A percentile compares a stretch with the other conserved stretches of the same genome.
These are phyloP conservation scores for Hebeloma cylindrosporum DNA, from an alignment of 768 basidiomycete genomes.

Conservation along the genomic window DNA sequence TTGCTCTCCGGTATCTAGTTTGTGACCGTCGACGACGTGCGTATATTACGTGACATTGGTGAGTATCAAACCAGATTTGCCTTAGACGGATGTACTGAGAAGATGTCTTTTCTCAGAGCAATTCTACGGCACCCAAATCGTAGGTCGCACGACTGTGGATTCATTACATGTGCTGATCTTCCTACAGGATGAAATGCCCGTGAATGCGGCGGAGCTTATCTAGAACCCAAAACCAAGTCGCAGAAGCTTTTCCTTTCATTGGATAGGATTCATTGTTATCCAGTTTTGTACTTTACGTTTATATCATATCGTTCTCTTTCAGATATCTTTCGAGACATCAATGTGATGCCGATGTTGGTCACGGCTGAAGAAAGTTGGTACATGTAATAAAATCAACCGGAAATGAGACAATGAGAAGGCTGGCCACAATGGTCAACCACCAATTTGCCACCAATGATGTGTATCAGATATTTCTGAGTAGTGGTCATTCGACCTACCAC, in stretches of 20 bases:
- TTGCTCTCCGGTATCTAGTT: slow-evolving; percentile 53
- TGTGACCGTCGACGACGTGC: slow-evolving; percentile 93
- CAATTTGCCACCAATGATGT: too few species aligned
- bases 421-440: too few species aligned
- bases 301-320: slow-evolving; percentile 1
- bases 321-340: neutral
- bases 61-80: slow-evolving; percentile 27
- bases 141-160: slow-evolving; percentile 38
- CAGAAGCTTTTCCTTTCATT: slow-evolving; percentile 6
- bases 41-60: slow-evolving; percentile 97
- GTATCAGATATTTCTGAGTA: too few species aligned
- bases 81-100: slow-evolving; percentile 8
- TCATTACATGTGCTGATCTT: slow-evolving; percentile 20
- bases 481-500: too few species aligned
- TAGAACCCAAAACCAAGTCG: slow-evolving; percentile 35
- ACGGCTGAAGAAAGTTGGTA: too few species aligned
- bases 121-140: slow-evolving; percentile 96
- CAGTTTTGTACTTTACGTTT: slow-evolving; percentile 20
- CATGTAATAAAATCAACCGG: too few species aligned
- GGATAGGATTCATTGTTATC: slow-evolving; percentile 9
- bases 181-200: slow-evolving; percentile 93
- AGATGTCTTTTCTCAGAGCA: slow-evolving; percentile 56
- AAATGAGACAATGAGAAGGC: too few species aligned
- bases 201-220: slow-evolving; percentile 96
- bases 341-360: too few species aligned